Percentiles rank a stretch among this genome's conserved stretches.
Conservation (phyloP, 169 alveolate genomes). For the Babesia ovis region DNA sequence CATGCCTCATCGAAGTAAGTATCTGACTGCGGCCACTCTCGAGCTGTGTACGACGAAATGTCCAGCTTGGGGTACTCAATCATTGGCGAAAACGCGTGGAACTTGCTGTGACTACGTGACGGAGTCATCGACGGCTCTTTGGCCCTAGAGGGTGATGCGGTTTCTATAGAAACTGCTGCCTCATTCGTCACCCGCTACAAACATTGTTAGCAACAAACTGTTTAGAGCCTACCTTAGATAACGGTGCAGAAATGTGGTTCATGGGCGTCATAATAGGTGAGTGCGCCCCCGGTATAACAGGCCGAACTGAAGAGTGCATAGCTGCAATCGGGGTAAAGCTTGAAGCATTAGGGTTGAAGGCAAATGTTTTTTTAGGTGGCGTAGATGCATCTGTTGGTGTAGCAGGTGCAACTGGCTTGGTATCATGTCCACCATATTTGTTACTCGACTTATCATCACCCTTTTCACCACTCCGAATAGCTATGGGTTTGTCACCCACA, state of each 20-base stretch:
- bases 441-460: not conserved
- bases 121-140: not conserved
- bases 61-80: constrained; percentile 55
- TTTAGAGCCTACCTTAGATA: constrained; percentile 20
- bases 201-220: not conserved
- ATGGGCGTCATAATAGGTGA: too few relatives aligned
- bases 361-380: constrained; percentile 45
- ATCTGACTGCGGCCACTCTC: constrained; percentile 6
- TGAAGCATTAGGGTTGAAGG: constrained; percentile 66
- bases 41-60: constrained; percentile 17
- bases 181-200: not conserved
- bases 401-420: constrained; percentile 7
- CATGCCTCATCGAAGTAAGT: constrained; percentile 33
- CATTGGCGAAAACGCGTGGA: constrained; percentile 51
- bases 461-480: too few relatives aligned
- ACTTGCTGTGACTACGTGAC: constrained; percentile 6
- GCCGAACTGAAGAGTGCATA: not conserved
- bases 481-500: too few relatives aligned
- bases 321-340: constrained; percentile 49
- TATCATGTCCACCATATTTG: not conserved
- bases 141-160: not conserved
- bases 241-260: too few relatives aligned
- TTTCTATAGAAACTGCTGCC: not conserved
- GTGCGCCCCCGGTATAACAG: too few relatives aligned
- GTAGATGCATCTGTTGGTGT: not conserved